A percentile compares a stretch with the other conserved stretches of the same genome.
phyloP scores from a whole-genome alignment of 495 filamentous ascomycete genomes.

The Trichodelitschia bisporula region DNA sequence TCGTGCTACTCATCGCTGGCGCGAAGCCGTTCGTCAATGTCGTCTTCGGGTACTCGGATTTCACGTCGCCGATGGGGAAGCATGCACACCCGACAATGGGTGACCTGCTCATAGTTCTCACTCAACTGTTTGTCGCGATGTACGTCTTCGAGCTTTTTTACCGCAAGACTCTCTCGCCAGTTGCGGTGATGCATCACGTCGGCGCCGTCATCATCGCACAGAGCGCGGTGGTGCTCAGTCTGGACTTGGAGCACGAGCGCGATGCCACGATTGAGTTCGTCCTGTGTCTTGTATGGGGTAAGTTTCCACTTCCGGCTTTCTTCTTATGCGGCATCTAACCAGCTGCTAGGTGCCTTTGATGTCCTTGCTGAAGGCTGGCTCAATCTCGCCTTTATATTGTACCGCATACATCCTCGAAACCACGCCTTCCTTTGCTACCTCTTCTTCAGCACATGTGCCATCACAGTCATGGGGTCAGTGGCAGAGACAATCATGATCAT shows the following conservation, averaged over 20 bases:
- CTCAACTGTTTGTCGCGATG: slow-evolving; percentile 23
- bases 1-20: slow-evolving; percentile 19
- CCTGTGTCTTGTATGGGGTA: slow-evolving; percentile 25
- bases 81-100: slow-evolving; percentile 18
- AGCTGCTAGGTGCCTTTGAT: too few relatives aligned
- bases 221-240: slow-evolving; percentile 20
- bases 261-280: slow-evolving; percentile 25
- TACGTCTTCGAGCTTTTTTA: slow-evolving; percentile 25
- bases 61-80: slow-evolving; percentile 14
- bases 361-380: too few relatives aligned
- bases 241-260: slow-evolving; percentile 16
- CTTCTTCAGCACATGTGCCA: too few relatives aligned
- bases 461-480: too few relatives aligned
- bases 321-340: background rate
- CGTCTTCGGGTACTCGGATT: slow-evolving; percentile 14
- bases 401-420: too few relatives aligned
- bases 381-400: too few relatives aligned
- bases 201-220: slow-evolving; percentile 25
- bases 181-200: slow-evolving; percentile 21
- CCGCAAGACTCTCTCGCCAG: slow-evolving; percentile 18
- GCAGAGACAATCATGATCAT: slow-evolving; percentile 25
- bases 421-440: too few relatives aligned
- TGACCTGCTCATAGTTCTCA: slow-evolving; percentile 19
- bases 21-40: slow-evolving; percentile 23
- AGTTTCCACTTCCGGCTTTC: background rate